Evolutionary conservation across 1,139 yeast species (phyloP).

Genomic region (Pichia norvegensis): DNA sequence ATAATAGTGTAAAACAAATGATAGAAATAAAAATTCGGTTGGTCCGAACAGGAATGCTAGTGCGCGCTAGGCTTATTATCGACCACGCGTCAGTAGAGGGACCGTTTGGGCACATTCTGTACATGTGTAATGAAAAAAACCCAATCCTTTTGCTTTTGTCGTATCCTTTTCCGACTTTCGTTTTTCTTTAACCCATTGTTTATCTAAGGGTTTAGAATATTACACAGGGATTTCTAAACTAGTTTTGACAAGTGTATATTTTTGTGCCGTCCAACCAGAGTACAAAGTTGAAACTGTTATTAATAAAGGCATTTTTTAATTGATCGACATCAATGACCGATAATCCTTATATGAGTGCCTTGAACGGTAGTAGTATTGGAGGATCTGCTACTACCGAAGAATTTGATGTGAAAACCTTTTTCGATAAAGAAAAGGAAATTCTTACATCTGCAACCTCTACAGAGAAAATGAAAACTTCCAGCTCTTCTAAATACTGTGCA

Average conservation of each 20-base stretch:
- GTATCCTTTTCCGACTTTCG: too few relatives aligned
- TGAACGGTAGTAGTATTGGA: slow-evolving; percentile 9
- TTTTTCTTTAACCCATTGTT: too few relatives aligned
- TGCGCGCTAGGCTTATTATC: too few relatives aligned
- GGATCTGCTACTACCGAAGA: slow-evolving; percentile 11
- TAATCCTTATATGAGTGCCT: slow-evolving; percentile 15
- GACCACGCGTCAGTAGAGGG: too few relatives aligned
- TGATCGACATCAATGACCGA: slow-evolving; percentile 13
- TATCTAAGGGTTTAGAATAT: too few relatives aligned
- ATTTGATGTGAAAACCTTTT: slow-evolving; percentile 7
- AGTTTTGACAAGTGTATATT: not conserved
- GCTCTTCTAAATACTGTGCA: slow-evolving; percentile 49
- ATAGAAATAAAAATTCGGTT: too few relatives aligned
- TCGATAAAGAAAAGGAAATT: slow-evolving; percentile 14
- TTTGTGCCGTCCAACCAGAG: not conserved
- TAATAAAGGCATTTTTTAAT: too few relatives aligned
- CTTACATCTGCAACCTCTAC: slow-evolving; percentile 13
- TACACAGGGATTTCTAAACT: too few relatives aligned
- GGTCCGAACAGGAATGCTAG: too few relatives aligned
- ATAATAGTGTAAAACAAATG: not conserved
- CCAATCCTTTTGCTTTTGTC: too few relatives aligned
- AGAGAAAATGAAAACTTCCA: slow-evolving; percentile 21
- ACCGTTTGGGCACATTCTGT: too few relatives aligned
- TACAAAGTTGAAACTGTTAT: not conserved
- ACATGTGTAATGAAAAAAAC: too few relatives aligned